These are phyloP conservation scores for Neurospora discreta DNA, from an alignment of 495 filamentous ascomycete genomes.

Conservation along the genomic window DNA sequence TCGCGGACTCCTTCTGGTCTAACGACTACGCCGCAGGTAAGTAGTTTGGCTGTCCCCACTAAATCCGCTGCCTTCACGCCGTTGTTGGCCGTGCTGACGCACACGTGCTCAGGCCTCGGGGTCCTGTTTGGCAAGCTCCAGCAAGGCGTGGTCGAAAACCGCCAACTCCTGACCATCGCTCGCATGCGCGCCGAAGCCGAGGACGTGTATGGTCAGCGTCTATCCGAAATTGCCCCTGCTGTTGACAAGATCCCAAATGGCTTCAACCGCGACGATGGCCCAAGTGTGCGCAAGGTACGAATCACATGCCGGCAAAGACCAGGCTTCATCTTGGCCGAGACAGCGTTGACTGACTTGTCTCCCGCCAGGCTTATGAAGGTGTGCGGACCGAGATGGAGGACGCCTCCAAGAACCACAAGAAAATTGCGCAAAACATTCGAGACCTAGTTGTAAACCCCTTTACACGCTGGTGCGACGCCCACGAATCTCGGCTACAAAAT, in stretches of 20 bases:
- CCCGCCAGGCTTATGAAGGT: slow-evolving; percentile 78
- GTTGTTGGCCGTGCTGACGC: slow-evolving; percentile 12
- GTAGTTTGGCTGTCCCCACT: slow-evolving; percentile 11
- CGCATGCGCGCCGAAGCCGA: slow-evolving; percentile 94
- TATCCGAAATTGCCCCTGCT: slow-evolving; percentile 73
- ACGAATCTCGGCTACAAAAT: slow-evolving; percentile 78
- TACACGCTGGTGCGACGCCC: slow-evolving; percentile 86
- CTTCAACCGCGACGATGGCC: slow-evolving; percentile 88
- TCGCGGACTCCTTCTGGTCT: slow-evolving; percentile 93
- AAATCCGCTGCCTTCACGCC: not conserved
- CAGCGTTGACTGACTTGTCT: slow-evolving; percentile 8
- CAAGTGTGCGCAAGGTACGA: slow-evolving; percentile 83
- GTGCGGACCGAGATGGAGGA: slow-evolving; percentile 91
- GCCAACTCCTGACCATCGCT: slow-evolving; percentile 82
- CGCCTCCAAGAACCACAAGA: slow-evolving; percentile 79
- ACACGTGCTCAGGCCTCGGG: slow-evolving; percentile 53
- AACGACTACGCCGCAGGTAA: slow-evolving; percentile 81
- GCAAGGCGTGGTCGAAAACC: slow-evolving; percentile 90
- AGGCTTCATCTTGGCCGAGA: not conserved
- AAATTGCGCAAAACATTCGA: slow-evolving; percentile 90
- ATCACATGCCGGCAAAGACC: not conserved
- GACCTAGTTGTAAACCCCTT: slow-evolving; percentile 93
- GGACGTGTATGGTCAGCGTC: slow-evolving; percentile 69
- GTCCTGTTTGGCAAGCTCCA: slow-evolving; percentile 96
- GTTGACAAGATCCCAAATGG: slow-evolving; percentile 76